Percentiles rank a stretch among this genome's conserved stretches.
phyloP scores from a whole-genome alignment of 2,329 filamentous ascomycete species.

The Verticillium nubilum region DNA sequence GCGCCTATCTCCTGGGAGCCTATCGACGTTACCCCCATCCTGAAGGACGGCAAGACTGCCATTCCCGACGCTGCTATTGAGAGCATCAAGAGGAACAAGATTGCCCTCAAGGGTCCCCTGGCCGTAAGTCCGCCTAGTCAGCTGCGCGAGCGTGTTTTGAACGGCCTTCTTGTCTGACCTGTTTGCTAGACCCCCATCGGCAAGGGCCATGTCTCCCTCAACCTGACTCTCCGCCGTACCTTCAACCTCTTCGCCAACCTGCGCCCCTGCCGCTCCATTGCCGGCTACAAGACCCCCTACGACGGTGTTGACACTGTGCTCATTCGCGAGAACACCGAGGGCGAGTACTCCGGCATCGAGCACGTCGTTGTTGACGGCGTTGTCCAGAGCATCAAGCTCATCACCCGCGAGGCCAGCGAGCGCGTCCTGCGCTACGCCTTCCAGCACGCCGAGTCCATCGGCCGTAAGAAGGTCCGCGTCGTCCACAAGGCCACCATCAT shows the following conservation, averaged over 20 bases:
- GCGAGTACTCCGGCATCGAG: constrained; percentile 98
- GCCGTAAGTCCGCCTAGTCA: constrained; percentile 57
- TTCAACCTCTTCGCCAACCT: constrained; percentile 99
- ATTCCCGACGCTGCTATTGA: constrained; percentile 91
- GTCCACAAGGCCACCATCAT: constrained; percentile 99
- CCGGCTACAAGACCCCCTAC: constrained; percentile 95
- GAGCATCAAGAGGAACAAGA: constrained; percentile 92
- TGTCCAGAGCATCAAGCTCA: constrained; percentile 99
- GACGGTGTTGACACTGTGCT: constrained; percentile 97
- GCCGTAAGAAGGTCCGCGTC: constrained; percentile 93
- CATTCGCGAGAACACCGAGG: constrained; percentile 99
- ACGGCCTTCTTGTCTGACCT: neutral
- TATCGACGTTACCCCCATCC: constrained; percentile 87
- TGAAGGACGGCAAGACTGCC: constrained; percentile 92
- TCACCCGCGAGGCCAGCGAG: constrained; percentile 91
- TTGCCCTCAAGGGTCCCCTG: constrained; percentile 95
- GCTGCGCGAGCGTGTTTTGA: neutral
- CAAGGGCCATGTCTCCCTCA: constrained; percentile 98
- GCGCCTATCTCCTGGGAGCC: constrained; percentile 95
- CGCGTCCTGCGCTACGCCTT: constrained; percentile 95
- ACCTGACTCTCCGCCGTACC: constrained; percentile 95
- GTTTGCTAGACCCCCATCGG: constrained; percentile 74
- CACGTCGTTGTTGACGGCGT: constrained; percentile 97
- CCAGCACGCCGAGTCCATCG: constrained; percentile 91
- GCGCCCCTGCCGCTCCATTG: constrained; percentile 94